Conservation (phyloP, 176 grass and related monocot genomes). For the Canna indica region DNA sequence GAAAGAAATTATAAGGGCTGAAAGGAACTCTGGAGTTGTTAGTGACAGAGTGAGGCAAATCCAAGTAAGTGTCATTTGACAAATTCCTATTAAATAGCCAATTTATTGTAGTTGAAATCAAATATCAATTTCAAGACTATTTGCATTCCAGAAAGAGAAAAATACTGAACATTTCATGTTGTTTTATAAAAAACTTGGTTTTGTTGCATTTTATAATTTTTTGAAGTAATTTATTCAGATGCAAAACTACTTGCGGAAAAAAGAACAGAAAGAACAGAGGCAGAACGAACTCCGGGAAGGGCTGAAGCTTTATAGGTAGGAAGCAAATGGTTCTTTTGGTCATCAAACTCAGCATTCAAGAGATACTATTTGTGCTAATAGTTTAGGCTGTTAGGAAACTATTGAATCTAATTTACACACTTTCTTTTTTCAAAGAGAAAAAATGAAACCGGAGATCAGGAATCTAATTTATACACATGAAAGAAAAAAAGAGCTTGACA, state of each 20-base stretch:
- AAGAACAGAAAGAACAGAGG: conserved; percentile 73
- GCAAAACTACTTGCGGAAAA: conserved; percentile 80
- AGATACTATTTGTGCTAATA: too few relatives aligned
- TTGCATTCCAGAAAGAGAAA: too few relatives aligned
- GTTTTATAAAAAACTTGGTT: background rate
- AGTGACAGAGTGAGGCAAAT: conserved; percentile 81
- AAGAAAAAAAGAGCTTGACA: background rate
- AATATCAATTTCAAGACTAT: background rate
- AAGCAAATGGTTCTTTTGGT: conserved; percentile 2
- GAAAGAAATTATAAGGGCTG: conserved; percentile 92
- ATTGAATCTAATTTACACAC: too few relatives aligned
- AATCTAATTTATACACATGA: too few relatives aligned
- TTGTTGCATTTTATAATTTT: background rate
- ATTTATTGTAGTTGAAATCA: background rate
- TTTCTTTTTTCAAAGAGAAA: too few relatives aligned
- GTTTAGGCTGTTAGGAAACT: too few relatives aligned
- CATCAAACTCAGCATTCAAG: too few relatives aligned
- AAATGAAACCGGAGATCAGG: too few relatives aligned
- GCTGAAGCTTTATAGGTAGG: conserved; percentile 82
- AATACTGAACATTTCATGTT: background rate
- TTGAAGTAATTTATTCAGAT: conserved; percentile 30
- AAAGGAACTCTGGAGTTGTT: conserved; percentile 86
- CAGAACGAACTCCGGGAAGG: conserved; percentile 61
- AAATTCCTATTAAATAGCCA: background rate
- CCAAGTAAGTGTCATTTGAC: conserved; percentile 37